Evolutionary conservation across 2,329 filamentous ascomycete species (phyloP).

Genomic region (Exserohilum turcica): DNA sequence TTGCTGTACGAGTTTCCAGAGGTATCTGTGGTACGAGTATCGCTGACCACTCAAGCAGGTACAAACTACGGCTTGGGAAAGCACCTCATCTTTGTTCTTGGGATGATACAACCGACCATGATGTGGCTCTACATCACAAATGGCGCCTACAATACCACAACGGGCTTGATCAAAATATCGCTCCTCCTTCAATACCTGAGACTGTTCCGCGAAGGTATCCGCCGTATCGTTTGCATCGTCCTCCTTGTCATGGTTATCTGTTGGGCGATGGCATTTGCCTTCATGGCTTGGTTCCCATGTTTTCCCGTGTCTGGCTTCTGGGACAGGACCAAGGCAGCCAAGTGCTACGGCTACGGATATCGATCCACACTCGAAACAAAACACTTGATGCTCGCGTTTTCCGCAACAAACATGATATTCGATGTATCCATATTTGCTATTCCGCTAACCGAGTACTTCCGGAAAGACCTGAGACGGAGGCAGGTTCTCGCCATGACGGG

Average conservation of each 20-base stretch:
- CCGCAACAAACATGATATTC: constrained; percentile 39
- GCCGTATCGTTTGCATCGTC: constrained; percentile 21
- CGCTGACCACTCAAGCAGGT: constrained; percentile 23
- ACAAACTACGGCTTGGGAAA: constrained; percentile 36
- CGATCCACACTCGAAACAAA: too few relatives aligned
- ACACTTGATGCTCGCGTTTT: constrained; percentile 30
- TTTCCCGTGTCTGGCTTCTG: constrained; percentile 32
- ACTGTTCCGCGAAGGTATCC: constrained; percentile 30
- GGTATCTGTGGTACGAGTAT: not conserved
- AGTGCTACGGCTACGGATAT: constrained; percentile 36
- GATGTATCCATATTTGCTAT: constrained; percentile 37
- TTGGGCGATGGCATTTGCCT: constrained; percentile 38
- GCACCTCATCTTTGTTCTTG: constrained; percentile 30
- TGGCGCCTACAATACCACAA: constrained; percentile 35
- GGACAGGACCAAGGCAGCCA: constrained; percentile 20
- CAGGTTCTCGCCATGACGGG: constrained; percentile 35
- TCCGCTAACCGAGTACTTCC: constrained; percentile 36
- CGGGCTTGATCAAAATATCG: constrained; percentile 42
- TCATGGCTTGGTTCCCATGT: constrained; percentile 41
- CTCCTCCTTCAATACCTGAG: constrained; percentile 44
- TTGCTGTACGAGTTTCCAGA: constrained; percentile 16
- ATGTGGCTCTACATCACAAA: constrained; percentile 33
- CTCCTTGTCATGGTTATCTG: constrained; percentile 22
- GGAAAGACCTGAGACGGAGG: constrained; percentile 25
- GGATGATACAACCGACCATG: constrained; percentile 21